phyloP scores from a whole-genome alignment of 495 filamentous ascomycete genomes.

The Lophium mytilinum region DNA sequence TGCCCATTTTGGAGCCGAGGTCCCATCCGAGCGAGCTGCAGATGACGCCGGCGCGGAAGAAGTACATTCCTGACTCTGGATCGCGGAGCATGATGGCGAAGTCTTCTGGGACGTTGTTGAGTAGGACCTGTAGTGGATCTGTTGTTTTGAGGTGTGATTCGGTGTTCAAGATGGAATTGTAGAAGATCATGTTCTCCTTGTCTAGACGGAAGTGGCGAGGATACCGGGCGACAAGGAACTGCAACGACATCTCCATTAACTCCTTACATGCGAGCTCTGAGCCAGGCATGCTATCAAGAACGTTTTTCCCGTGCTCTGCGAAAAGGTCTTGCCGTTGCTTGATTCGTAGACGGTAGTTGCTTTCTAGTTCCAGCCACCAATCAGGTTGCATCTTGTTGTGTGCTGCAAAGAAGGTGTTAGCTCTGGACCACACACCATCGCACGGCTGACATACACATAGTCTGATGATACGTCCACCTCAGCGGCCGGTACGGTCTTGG shows the following conservation, averaged over 20 bases:
- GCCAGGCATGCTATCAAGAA: constrained; percentile 66
- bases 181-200: constrained; percentile 50
- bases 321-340: constrained; percentile 65
- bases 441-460: constrained; percentile 64
- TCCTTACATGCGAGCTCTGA: constrained; percentile 79
- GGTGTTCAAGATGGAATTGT: constrained; percentile 63
- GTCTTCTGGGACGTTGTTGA: constrained; percentile 84
- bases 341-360: constrained; percentile 61
- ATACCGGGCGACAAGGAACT: constrained; percentile 72
- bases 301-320: constrained; percentile 49
- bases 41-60: constrained; percentile 68
- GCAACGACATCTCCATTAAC: constrained; percentile 80
- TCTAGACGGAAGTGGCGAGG: constrained; percentile 68
- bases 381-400: constrained; percentile 72
- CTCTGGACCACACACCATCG: neutral
- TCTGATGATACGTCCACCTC: constrained; percentile 84
- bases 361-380: constrained; percentile 89
- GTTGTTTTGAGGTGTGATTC: constrained; percentile 54
- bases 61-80: constrained; percentile 62
- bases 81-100: constrained; percentile 75
- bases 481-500: constrained; percentile 57
- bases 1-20: constrained; percentile 64
- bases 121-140: constrained; percentile 62
- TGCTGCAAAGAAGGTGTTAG: constrained; percentile 43
- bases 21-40: constrained; percentile 81